phyloP scores from a whole-genome alignment of 108 stramenopile genomes.

The Pseudonitzschia multistriata region DNA sequence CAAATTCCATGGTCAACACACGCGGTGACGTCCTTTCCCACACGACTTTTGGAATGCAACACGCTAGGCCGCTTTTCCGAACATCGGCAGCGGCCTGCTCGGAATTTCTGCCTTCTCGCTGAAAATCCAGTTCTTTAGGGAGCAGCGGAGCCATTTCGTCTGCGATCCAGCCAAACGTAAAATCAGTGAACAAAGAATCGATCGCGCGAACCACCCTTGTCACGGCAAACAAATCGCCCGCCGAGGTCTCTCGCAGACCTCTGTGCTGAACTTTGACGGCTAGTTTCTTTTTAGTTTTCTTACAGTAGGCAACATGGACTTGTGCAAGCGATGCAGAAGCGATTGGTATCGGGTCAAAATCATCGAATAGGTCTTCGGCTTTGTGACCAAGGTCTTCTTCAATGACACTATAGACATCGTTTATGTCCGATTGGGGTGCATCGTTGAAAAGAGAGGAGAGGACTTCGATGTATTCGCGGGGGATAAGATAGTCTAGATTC shows the following conservation, averaged over 20 bases:
- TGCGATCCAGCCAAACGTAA: slow-evolving; percentile 93
- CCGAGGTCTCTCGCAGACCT: slow-evolving; percentile 81
- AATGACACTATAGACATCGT: slow-evolving; percentile 58
- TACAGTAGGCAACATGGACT: slow-evolving; percentile 77
- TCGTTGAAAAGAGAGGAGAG: slow-evolving; percentile 81
- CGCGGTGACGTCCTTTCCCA: slow-evolving; percentile 66
- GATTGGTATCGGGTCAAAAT: slow-evolving; percentile 80
- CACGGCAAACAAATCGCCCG: slow-evolving; percentile 84
- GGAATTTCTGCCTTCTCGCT: slow-evolving; percentile 80
- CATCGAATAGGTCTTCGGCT: slow-evolving; percentile 77
- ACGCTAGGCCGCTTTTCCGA: slow-evolving; percentile 49
- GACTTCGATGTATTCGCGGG: slow-evolving; percentile 76
- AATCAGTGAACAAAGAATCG: slow-evolving; percentile 78
- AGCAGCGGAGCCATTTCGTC: slow-evolving; percentile 92
- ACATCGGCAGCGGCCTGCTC: slow-evolving; percentile 60
- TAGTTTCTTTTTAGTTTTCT: slow-evolving; percentile 64
- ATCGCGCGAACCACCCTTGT: slow-evolving; percentile 62
- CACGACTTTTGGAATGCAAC: slow-evolving; percentile 75
- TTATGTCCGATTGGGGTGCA: slow-evolving; percentile 55
- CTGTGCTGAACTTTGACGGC: slow-evolving; percentile 93
- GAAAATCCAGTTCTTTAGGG: slow-evolving; percentile 91
- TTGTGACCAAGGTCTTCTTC: slow-evolving; percentile 72
- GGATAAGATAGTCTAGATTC: slow-evolving; percentile 89
- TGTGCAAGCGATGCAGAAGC: slow-evolving; percentile 94
- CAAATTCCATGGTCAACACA: slow-evolving; percentile 93